These are phyloP conservation scores for Cytospora mali DNA, from an alignment of 2,329 filamentous ascomycete species.

Conservation along the genomic window DNA sequence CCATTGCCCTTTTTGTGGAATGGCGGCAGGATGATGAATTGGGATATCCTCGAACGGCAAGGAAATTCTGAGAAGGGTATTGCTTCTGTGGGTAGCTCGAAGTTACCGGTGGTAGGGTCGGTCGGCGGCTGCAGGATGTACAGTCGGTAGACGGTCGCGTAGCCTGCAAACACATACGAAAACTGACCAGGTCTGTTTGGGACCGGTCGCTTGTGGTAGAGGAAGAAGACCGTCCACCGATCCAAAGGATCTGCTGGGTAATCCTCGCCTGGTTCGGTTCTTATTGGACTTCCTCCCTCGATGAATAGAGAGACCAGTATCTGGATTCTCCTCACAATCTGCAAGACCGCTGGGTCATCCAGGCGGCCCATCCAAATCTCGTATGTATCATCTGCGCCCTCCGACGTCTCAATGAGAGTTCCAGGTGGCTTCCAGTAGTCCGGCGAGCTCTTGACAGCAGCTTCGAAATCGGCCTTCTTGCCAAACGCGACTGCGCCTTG, in stretches of 20 bases:
- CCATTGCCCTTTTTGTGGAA: conserved; percentile 84
- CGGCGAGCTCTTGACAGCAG: conserved; percentile 51
- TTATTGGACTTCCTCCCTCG: conserved; percentile 82
- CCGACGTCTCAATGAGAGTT: conserved; percentile 66
- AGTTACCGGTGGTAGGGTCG: conserved; percentile 32
- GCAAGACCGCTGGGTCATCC: conserved; percentile 67
- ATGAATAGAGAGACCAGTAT: conserved; percentile 86
- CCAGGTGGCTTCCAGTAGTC: conserved; percentile 73
- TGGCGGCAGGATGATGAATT: conserved; percentile 88
- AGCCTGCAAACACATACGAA: conserved; percentile 83
- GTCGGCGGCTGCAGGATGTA: conserved; percentile 61
- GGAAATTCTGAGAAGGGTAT: conserved; percentile 63
- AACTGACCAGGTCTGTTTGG: conserved; percentile 46
- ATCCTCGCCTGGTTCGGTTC: conserved; percentile 38
- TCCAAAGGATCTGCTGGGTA: conserved; percentile 72
- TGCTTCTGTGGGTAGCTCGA: conserved; percentile 42
- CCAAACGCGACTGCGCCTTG: conserved; percentile 64
- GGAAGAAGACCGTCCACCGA: conserved; percentile 89
- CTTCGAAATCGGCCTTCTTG: conserved; percentile 63
- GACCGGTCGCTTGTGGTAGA: conserved; percentile 67
- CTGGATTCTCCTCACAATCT: conserved; percentile 79
- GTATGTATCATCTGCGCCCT: conserved; percentile 61
- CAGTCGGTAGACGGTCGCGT: conserved; percentile 87
- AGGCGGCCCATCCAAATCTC: conserved; percentile 85
- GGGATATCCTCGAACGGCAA: conserved; percentile 82